Base-by-base conservation (phyloP, 2,329 filamentous ascomycete species). In the Echinosphaeria canescens region DNA sequence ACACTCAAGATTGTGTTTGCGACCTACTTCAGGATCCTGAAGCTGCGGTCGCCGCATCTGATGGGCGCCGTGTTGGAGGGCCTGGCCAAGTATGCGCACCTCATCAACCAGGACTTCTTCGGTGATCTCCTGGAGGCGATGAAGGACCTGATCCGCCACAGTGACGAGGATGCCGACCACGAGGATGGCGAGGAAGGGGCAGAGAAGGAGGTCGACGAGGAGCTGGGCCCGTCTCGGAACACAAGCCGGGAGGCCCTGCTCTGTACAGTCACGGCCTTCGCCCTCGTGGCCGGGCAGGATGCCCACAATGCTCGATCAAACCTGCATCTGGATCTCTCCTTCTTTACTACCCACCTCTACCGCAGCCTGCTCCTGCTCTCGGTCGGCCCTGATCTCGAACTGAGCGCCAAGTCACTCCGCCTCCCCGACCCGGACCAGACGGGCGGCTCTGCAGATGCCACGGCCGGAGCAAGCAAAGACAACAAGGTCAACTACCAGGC, bases 21-120 rank as follows among this genome's bases (percentile, higher is more conserved):
- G 11, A 75, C 73, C 3, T 98, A 98, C 53, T 95, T 98, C 50
- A 75, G 84, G 27, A 85, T 95, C 29, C 56, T 98, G 23, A 95
- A 95, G 53, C 60, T 71, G 28, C 70, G 82, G 15, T 62, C 69
- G 14, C 73, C 80, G 10, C 69, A 75, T 36, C 65, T 98, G 12
- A 95, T 93, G 80, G 88, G 88, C n/a, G 84, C 85, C 10, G 84
- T 93, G 1, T 63, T 98, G 5, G 88, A 95, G 53, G 88, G 88
- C 15, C 56, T 98, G 13, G 84, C 85, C 27, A 82, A 82, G 43
- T 98, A 91, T 44, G 74, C 84, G 4, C 88, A 93, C 45, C 62
- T 98, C 31, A 98, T 98, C 59, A 98, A 98, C 53, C 82, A 98
- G 43, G 81, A 98, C 44, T 95, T 98, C 56, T 98, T 98, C 40